Evolutionary conservation across 2,329 filamentous ascomycete genomes (phyloP), one percentile per base, ranked within the genome.

Genomic region (Ilyonectria destructans): DNA sequence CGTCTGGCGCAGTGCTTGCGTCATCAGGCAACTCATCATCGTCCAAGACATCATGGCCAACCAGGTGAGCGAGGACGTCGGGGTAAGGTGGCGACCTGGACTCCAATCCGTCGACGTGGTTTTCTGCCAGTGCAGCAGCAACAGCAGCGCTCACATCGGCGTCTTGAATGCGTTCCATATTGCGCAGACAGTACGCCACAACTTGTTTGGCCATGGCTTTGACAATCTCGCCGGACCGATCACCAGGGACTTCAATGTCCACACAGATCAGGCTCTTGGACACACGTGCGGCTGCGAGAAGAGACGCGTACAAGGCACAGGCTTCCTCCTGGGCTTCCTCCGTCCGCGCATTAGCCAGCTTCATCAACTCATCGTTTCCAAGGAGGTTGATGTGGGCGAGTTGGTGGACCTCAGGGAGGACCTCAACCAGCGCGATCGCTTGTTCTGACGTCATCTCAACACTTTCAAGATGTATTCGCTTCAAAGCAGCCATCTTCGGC

Each of bases 121-220:
- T 80, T 59, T 82, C 83, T 2, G 84, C 80, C 26, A 83, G 76
- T 26, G 83, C 82, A 62, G 83, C 79, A n/a, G 83, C 79, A 59
- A 85, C 80, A 37, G 83, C 80, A 55, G 85, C 79, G 69, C 83
- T 83, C 66, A 89, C 87, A 63, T 92, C 91, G 10, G 88, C 86
- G 66, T 94, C 89, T 12, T 93, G 91, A 17, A 92, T 88, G 10
- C 88, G 89, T 79, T 97, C 94, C 85, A 99, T 92, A 75, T 99
- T 99, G 65, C 93, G 90, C 69, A 99, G 86, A 70, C 93, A 97
- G 80, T 98, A 98, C 0, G 94, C 96, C 49, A 98, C 92, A n/a
- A 97, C 93, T 80, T 97, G 95, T 77, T 96, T 97, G 1, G 95
- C 95, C 74, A 98, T 87, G 3, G 95, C 95, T 80, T 95, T 97